Evolutionary conservation across 2,329 filamentous ascomycete genomes (phyloP).

Genomic region (Neopestalotiopsis sp.): DNA sequence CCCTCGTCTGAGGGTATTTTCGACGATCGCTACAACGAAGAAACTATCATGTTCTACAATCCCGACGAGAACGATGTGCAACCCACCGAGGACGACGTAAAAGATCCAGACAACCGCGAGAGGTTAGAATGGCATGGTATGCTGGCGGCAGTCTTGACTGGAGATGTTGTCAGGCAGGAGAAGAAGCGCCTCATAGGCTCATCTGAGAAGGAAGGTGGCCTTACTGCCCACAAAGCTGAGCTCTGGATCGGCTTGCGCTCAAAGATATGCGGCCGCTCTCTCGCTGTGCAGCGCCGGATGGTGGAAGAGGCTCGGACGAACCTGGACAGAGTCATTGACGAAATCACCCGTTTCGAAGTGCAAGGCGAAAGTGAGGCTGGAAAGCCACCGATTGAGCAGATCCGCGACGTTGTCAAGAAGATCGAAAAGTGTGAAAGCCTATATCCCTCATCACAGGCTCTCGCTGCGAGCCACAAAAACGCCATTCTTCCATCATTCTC

Average conservation of each 20-base stretch:
- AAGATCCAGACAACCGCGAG: constrained; percentile 86
- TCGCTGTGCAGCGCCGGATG: constrained; percentile 84
- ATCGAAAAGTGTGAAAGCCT: constrained; percentile 88
- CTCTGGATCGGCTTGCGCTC: constrained; percentile 90
- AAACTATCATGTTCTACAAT: constrained; percentile 85
- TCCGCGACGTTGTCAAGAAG: constrained; percentile 85
- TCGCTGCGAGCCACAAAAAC: constrained; percentile 76
- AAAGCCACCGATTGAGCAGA: constrained; percentile 85
- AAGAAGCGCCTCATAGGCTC: constrained; percentile 93
- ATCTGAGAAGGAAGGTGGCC: constrained; percentile 60
- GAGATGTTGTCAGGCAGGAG: constrained; percentile 96
- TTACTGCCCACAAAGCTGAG: constrained; percentile 74
- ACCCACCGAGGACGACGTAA: constrained; percentile 86
- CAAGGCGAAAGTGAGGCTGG: constrained; percentile 92
- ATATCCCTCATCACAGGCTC: constrained; percentile 79
- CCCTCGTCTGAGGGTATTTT: constrained; percentile 83
- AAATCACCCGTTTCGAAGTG: constrained; percentile 91
- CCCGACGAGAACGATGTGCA: constrained; percentile 83
- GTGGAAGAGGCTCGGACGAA: constrained; percentile 82
- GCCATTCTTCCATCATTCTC: constrained; percentile 78
- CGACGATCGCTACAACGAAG: constrained; percentile 88
- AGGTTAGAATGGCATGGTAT: constrained; percentile 97
- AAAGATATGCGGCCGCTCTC: constrained; percentile 80
- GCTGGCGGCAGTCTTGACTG: constrained; percentile 92
- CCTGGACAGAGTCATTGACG: constrained; percentile 78